Base-by-base conservation (phyloP, 2,329 filamentous ascomycete species). In the Aspergillus sergii region DNA sequence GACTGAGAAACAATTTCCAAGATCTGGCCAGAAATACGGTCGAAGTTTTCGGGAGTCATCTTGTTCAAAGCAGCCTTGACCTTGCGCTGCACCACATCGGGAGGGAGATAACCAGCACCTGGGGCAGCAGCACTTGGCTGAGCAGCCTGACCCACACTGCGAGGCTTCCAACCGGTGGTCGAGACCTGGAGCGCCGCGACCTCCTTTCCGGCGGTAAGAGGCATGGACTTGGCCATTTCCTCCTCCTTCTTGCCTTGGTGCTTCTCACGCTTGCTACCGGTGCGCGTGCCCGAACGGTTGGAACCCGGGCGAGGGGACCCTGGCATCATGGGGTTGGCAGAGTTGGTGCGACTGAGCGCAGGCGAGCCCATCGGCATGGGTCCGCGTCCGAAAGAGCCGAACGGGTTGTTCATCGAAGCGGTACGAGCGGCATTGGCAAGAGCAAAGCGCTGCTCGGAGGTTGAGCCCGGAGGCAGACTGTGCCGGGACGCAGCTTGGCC, bases 41-140 rank as follows among this genome's bases (percentile, higher is more conserved):
- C 94, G 73, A 99, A 99, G 76, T 98, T 99, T 82, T 99, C 95
- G 0, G 95, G 95, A 0, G 95, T 98, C 95, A 99, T 98, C 90
- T 99, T 99, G 89, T 99, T 99, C 73, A 99, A 84, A 65, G 92
- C 92, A 68, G 93, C 91, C 89, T 99, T 99, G 78, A 99, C 95
- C 89, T 99, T 99, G 71, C 94, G 90, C 83, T 99, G 95, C 63
- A 99, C 95, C 84, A 95, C 88, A 72, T 94, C 92, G 28, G 95
- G 94, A 68, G 96, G 88, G 82, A 98, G 87, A 72, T 92, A 85
- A 61, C 81, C 81, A 66, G 82, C 82, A 69, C 81, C 78, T 64
- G 82, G 77, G 67, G 82, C 79, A 61, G 83, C 79, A 64, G 80
- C 73, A 62, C 79, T 76, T 7, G 34, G 21, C 51, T 23, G 32